Conservation (phyloP, 345 rosid species). For the Heritiera littoralis region DNA sequence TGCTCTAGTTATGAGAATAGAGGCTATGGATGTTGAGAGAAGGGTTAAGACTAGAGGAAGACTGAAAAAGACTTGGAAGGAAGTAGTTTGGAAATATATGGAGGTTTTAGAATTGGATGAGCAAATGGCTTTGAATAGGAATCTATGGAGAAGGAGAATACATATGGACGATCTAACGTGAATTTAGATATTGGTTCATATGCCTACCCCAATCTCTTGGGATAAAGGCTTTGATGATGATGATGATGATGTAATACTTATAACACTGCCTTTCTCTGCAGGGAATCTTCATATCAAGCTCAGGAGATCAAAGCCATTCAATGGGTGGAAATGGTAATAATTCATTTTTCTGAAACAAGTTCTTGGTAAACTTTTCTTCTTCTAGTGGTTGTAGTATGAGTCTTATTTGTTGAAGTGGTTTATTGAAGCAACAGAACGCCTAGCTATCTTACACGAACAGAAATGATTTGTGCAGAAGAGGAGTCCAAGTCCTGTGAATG, state of each 20-base stretch:
- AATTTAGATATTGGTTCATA: no score
- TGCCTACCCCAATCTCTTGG: no score
- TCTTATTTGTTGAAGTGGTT: not conserved
- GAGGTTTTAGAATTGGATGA: no score
- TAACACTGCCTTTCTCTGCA: slow-evolving; percentile 22
- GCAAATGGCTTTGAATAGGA: no score
- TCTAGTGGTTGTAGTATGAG: not conserved
- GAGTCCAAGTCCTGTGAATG: not conserved
- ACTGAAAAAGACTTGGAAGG: no score
- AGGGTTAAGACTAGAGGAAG: no score
- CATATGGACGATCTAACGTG: no score
- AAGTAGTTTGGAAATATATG: no score
- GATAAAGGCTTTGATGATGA: no score
- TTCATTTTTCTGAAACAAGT: not conserved
- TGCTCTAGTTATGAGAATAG: no score
- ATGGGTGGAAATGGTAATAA: slow-evolving; percentile 89
- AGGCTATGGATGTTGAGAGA: no score
- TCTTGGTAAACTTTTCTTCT: not conserved
- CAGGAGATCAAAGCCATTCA: slow-evolving; percentile 93
- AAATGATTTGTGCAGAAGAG: not conserved
- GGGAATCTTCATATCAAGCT: slow-evolving; percentile 96
- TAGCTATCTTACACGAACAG: not conserved
- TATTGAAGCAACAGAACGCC: not conserved
- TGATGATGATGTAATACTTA: not conserved
- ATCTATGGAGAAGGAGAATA: no score